Base-by-base conservation (phyloP, 352 stramenopile species). In the Globisporangium spinosum region DNA sequence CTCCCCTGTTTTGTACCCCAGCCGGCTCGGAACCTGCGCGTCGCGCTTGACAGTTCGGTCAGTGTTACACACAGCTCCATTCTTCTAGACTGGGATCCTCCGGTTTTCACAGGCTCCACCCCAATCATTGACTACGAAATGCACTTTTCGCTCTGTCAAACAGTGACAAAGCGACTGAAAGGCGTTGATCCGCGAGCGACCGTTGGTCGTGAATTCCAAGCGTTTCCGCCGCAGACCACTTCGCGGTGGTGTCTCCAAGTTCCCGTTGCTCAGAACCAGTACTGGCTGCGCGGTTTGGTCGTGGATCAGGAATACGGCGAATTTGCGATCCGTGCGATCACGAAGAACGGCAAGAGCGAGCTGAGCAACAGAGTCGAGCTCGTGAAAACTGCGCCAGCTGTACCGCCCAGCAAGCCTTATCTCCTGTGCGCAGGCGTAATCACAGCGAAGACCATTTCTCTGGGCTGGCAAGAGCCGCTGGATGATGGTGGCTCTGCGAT, bases 121-220 rank as follows among this genome's bases (percentile, higher is more conserved):
- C 70, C 70, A 9, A 87, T 93, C 69, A 72, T 88, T 43, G 85
- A 93, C 62, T 91, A 88, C 61, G 82, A 90, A 58, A 51, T 93
- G 3, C 72, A n/a, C 0, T 87, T 77, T 53, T 82, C 81, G 0
- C 59, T 77, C 3, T 64, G 34, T 35, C 43, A 34, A 2, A 63
- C 8, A 13, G 67, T 45, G 32, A 68, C 35, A 12, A 68, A 56
- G 40, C 47, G 32, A 23, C 12, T 32, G 38, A 53, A 64, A 29
- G 23, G 70, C 4, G 25, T 20, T 13, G 34, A 20, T 20, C 29
- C 23, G 56, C 23, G 13, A 12, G 4, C 32, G n/a, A 54, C 29
- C 2, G n/a, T 9, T 38, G 38, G 38, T 4, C 25, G 51, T 29
- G 34, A 15, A 12, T 67, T 77, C n/a, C 70, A 87, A 29, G 6